Evolutionary conservation across 345 rosid genomes (phyloP).

Genomic region (Arabidopsis arenosa): DNA sequence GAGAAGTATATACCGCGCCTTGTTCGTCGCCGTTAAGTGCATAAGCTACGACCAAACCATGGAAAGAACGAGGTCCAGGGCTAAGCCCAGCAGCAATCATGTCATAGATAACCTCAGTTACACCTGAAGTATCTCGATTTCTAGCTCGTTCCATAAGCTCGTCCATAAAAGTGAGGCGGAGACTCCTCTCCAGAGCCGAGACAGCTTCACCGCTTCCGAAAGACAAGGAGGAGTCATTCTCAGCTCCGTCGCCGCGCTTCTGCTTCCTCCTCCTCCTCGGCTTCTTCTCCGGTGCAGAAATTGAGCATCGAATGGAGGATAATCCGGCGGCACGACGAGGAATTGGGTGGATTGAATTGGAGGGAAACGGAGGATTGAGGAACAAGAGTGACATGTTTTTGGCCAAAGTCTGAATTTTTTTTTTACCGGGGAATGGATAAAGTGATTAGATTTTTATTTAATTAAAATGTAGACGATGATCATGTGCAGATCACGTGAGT

Average conservation of each 20-base stretch:
- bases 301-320: slow-evolving; percentile 34
- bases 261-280: slow-evolving; percentile 47
- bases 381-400: slow-evolving; percentile 45
- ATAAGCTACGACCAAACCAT: slow-evolving; percentile 82
- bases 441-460: slow-evolving; percentile 16
- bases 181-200: slow-evolving; percentile 72
- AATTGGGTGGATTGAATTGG: slow-evolving; percentile 44
- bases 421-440: slow-evolving; percentile 43
- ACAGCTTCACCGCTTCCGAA: slow-evolving; percentile 36
- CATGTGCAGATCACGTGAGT: slow-evolving; percentile 26
- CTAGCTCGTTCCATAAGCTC: slow-evolving; percentile 87
- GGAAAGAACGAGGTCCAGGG: slow-evolving; percentile 95
- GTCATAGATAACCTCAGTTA: slow-evolving; percentile 81
- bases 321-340: slow-evolving; percentile 35
- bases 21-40: slow-evolving; percentile 70
- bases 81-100: slow-evolving; percentile 93
- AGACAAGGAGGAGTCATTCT: slow-evolving; percentile 18
- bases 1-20: slow-evolving; percentile 71
- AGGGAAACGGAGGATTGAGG: slow-evolving; percentile 44
- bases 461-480: background rate
- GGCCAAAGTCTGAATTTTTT: background rate
- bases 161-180: slow-evolving; percentile 89
- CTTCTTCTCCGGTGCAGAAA: slow-evolving; percentile 50
- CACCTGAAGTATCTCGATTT: slow-evolving; percentile 67
- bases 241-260: slow-evolving; percentile 41